Conservation (phyloP, 129 eudicot species). For the Apium graveolens region DNA sequence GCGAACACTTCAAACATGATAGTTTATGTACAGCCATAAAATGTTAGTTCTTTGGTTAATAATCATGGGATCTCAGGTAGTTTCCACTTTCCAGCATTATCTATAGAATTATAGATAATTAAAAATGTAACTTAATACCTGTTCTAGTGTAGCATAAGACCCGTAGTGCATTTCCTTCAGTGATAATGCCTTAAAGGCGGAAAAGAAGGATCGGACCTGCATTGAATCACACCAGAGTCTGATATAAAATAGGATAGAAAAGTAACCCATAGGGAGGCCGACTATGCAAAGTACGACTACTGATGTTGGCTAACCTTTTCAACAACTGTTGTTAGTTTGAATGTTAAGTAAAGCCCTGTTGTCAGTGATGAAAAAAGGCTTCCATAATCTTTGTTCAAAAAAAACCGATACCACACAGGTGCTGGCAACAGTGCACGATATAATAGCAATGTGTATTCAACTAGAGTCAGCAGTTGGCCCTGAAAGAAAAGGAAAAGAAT, state of each 20-base stretch:
- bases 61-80: not conserved
- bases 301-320: constrained; percentile 35
- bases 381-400: constrained; percentile 67
- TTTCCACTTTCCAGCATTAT: not conserved
- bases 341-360: constrained; percentile 56
- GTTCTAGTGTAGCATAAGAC: constrained; percentile 53
- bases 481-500: constrained; percentile 4
- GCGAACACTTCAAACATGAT: not conserved
- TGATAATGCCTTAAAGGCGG: constrained; percentile 55
- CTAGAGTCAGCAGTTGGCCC: constrained; percentile 75
- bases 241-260: not conserved
- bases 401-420: constrained; percentile 72
- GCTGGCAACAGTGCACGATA: constrained; percentile 65
- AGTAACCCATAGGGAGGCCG: not conserved
- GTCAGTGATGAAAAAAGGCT: constrained; percentile 68
- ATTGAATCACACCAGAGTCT: not conserved
- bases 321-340: constrained; percentile 59
- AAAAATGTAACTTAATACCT: constrained; percentile 28
- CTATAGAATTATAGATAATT: not conserved
- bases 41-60: not conserved
- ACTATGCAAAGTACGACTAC: not conserved
- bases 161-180: constrained; percentile 63
- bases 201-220: constrained; percentile 47
- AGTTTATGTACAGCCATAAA: not conserved
- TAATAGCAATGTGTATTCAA: constrained; percentile 48